Base-by-base conservation (phyloP, 495 filamentous ascomycete genomes). In the Lasiosphaeriaceae sp. region DNA sequence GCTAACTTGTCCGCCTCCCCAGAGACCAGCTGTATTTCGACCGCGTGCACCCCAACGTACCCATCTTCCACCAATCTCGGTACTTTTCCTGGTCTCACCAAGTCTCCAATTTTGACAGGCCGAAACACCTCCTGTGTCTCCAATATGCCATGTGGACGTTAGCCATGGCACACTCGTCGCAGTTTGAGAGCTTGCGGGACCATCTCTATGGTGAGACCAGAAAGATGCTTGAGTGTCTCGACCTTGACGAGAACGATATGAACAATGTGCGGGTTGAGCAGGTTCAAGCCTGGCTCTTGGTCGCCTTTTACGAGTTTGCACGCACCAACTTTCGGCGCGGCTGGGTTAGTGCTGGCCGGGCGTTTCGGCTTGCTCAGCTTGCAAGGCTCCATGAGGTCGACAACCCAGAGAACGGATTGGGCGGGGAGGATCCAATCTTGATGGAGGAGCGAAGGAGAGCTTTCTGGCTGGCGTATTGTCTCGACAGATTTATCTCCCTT, bases 11-110 rank as follows among this genome's bases (percentile, higher is more conserved):
- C 17, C 49, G 14, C 20, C 41, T 31, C 17, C 17, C 20, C 50
- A 79, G 74, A 45, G 80, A 84, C 46, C 77, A 82, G 61, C 62
- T 84, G 20, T 85, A 83, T 51, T 83, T 85, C 55, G 82, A 85
- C 45, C 73, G 81, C 26, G 78, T 83, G 3, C 80, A 85, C 37
- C 72, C 78, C 11, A 75, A 77, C 22, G 67, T 76, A 2, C 82
- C 82, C 2, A 80, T 85, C 12, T 64, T 85, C 7, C 77, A 83
- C 55, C 72, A 79, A 52, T 61, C 66, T 2, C 57, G 61, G 5
- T 70, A 70, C 29, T 65, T 66, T 19, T 46, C 63, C 59, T 47
- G 55, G 55, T 54, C 61, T 4, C 61, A 55, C 19, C 63, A 62
- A 22, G 26, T 22, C 19, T 11, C 21, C 29, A 52, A n/a, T 34